Conservation (phyloP, 2,329 filamentous ascomycete species). For the Ophiocordyceps unilateralis region DNA sequence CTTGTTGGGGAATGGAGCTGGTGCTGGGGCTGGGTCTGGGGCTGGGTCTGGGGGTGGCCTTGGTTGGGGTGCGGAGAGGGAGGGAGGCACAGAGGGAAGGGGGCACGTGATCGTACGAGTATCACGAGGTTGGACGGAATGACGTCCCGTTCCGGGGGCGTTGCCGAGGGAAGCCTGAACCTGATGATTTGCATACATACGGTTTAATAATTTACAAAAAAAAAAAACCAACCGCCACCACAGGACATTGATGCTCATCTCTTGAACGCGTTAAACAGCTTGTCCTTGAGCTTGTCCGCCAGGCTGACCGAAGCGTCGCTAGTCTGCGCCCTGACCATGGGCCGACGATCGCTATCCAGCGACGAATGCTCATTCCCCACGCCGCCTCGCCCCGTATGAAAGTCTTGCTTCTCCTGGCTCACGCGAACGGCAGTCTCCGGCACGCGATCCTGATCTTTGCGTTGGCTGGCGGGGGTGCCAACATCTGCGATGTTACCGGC, state of each 20-base stretch:
- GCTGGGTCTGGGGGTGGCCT: too few species aligned
- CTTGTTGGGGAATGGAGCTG: too few species aligned
- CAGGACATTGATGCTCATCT: slow-evolving; percentile 13
- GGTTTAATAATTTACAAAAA: not conserved
- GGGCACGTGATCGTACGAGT: too few species aligned
- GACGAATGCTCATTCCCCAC: slow-evolving; percentile 35
- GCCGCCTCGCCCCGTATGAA: slow-evolving; percentile 42
- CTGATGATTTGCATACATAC: too few species aligned
- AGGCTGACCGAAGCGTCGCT: slow-evolving; percentile 20
- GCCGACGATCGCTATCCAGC: slow-evolving; percentile 2
- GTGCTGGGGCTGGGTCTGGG: too few species aligned
- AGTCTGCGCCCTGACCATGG: slow-evolving; percentile 6
- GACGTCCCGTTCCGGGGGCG: too few species aligned
- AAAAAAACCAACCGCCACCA: not conserved
- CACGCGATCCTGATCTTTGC: slow-evolving; percentile 33
- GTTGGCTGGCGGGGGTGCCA: slow-evolving; percentile 18
- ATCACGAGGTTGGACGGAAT: too few species aligned
- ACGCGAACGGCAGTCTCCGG: slow-evolving; percentile 33
- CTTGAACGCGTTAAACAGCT: slow-evolving; percentile 32
- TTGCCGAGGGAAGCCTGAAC: too few species aligned
- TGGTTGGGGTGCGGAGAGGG: too few species aligned
- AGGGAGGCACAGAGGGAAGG: too few species aligned
- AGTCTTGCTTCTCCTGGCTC: slow-evolving; percentile 28
- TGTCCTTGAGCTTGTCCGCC: slow-evolving; percentile 40
- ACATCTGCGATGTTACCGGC: slow-evolving; percentile 40